Evolutionary conservation across 179 eudicot genomes (phyloP).

Genomic region (Actinidia arguta): DNA sequence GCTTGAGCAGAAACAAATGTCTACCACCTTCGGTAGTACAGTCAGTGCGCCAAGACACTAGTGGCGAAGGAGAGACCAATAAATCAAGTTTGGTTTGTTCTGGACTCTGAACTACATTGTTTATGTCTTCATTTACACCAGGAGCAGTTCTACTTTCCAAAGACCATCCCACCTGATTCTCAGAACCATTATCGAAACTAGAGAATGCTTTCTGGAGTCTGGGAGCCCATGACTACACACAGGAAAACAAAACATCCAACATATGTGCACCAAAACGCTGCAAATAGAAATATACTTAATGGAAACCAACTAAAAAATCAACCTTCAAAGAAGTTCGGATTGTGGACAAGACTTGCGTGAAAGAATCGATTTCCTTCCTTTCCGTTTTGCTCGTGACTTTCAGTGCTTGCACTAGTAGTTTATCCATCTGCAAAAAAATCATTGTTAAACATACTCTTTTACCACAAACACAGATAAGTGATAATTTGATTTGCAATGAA

Average conservation of each 20-base stretch:
- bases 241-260: not conserved
- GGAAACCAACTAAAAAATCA: slow-evolving; percentile 21
- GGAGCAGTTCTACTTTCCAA: slow-evolving; percentile 24
- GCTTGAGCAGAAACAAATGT: slow-evolving; percentile 85
- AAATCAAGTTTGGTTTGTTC: slow-evolving; percentile 53
- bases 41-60: slow-evolving; percentile 87
- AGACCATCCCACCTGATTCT: slow-evolving; percentile 39
- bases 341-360: slow-evolving; percentile 58
- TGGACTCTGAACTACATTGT: slow-evolving; percentile 47
- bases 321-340: slow-evolving; percentile 73
- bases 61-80: slow-evolving; percentile 88
- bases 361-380: slow-evolving; percentile 62
- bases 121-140: slow-evolving; percentile 30
- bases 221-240: slow-evolving; percentile 82
- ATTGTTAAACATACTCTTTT: not conserved
- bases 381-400: slow-evolving; percentile 39
- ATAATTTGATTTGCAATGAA: not conserved
- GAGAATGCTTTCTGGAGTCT: slow-evolving; percentile 63
- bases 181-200: slow-evolving; percentile 28
- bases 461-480: not conserved
- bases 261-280: not conserved
- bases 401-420: slow-evolving; percentile 79
- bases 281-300: not conserved
- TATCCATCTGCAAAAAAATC: slow-evolving; percentile 72
- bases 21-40: slow-evolving; percentile 61